Evolutionary conservation across 768 basidiomycete species (phyloP).

Genomic region (Sutorius australiensis): DNA sequence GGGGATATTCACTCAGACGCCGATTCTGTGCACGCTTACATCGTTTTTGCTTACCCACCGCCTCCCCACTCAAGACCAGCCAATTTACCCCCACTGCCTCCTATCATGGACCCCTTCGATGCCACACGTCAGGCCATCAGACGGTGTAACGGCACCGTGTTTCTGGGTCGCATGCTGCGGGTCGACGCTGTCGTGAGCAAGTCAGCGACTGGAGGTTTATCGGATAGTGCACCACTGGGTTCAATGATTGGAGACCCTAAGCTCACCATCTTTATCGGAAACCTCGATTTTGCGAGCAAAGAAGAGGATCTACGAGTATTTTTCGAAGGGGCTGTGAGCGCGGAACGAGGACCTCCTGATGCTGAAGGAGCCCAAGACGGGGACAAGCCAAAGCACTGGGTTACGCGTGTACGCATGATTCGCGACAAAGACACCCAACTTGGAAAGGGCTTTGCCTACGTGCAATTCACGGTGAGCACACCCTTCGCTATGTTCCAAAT

Average conservation of each 20-base stretch:
- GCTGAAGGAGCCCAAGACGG: slow-evolving; percentile 26
- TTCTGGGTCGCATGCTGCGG: slow-evolving; percentile 74
- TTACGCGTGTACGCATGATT: slow-evolving; percentile 81
- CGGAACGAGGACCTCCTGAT: slow-evolving; percentile 62
- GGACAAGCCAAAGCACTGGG: slow-evolving; percentile 54
- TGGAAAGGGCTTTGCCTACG: slow-evolving; percentile 94
- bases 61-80: slow-evolving; percentile 40
- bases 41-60: slow-evolving; percentile 78
- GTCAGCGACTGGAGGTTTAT: slow-evolving; percentile 19
- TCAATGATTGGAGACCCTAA: slow-evolving; percentile 60
- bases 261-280: slow-evolving; percentile 85
- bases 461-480: slow-evolving; percentile 69
- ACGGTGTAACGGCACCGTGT: slow-evolving; percentile 63
- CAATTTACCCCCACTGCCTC: slow-evolving; percentile 50
- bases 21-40: slow-evolving; percentile 78
- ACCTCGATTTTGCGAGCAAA: slow-evolving; percentile 85
- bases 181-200: slow-evolving; percentile 61
- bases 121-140: slow-evolving; percentile 60
- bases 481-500: neutral
- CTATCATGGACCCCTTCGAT: slow-evolving; percentile 62
- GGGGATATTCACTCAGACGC: slow-evolving; percentile 81
- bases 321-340: slow-evolving; percentile 73
- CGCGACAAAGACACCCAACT: slow-evolving; percentile 89
- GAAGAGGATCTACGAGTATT: slow-evolving; percentile 87
- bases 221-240: slow-evolving; percentile 20